Percentiles rank a stretch among this genome's conserved stretches.
Conservation (phyloP, 2,329 filamentous ascomycete genomes). For the Trichoderma harzianum region DNA sequence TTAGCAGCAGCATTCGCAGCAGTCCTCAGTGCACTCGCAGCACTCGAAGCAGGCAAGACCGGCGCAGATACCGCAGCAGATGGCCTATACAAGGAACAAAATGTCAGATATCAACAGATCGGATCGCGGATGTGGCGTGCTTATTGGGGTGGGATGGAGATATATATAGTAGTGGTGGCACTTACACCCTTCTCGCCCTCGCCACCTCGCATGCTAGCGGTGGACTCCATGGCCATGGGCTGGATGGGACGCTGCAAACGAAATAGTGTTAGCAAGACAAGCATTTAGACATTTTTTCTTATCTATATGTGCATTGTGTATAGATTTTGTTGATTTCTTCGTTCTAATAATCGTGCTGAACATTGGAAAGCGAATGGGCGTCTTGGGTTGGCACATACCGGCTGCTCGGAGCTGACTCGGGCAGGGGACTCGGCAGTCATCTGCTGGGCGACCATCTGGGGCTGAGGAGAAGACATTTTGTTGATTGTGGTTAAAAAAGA, state of each 20-base stretch:
- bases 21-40: conserved; percentile 36
- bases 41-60: conserved; percentile 41
- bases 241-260: conserved; percentile 31
- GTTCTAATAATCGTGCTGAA: not conserved
- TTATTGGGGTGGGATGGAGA: too few species aligned
- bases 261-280: not conserved
- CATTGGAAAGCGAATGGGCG: not conserved
- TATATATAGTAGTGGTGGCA: not conserved
- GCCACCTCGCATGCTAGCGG: conserved; percentile 34
- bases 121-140: not conserved
- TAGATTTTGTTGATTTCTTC: not conserved
- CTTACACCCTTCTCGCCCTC: conserved; percentile 36
- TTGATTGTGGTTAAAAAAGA: not conserved
- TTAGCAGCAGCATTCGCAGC: conserved; percentile 31
- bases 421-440: conserved; percentile 29
- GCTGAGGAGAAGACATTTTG: conserved; percentile 20
- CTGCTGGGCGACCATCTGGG: conserved; percentile 34
- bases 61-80: conserved; percentile 41
- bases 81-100: conserved; percentile 27
- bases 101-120: not conserved
- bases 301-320: not conserved
- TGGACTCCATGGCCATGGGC: conserved; percentile 34
- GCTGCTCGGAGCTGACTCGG: conserved; percentile 33
- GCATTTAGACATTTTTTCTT: not conserved
- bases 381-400: conserved; percentile 28